A percentile compares a stretch with the other conserved stretches of the same genome.
phyloP scores from a whole-genome alignment of 2,329 filamentous ascomycete species.

The Pseudogymnoascus sp. region DNA sequence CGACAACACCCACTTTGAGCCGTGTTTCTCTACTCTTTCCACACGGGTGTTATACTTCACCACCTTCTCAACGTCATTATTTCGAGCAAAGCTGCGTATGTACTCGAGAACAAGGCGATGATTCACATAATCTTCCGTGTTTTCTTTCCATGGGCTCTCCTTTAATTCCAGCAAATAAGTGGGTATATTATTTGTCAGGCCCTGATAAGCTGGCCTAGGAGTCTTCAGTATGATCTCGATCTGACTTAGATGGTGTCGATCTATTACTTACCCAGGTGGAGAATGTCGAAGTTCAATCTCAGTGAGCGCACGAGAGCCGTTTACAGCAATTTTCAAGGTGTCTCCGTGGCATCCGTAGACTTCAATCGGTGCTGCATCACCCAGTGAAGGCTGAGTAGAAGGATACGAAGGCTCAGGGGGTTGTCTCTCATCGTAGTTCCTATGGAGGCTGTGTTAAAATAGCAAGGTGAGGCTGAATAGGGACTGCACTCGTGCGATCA shows the following conservation, averaged over 20 bases:
- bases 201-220: slow-evolving; percentile 20
- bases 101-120: slow-evolving; percentile 19
- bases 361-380: slow-evolving; percentile 14
- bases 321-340: not conserved
- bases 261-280: slow-evolving; percentile 20
- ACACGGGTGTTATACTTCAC: slow-evolving; percentile 22
- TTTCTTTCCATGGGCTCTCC: slow-evolving; percentile 20
- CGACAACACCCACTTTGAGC: slow-evolving; percentile 17
- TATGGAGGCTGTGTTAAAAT: not conserved
- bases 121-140: slow-evolving; percentile 22
- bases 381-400: slow-evolving; percentile 18
- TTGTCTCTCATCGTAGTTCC: slow-evolving; percentile 16
- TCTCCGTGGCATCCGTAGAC: not conserved
- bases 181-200: slow-evolving; percentile 23
- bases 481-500: slow-evolving; percentile 7
- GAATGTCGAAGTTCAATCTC: slow-evolving; percentile 18
- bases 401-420: slow-evolving; percentile 21
- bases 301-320: not conserved
- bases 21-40: slow-evolving; percentile 19
- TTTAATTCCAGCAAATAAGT: slow-evolving; percentile 21
- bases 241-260: not conserved
- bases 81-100: slow-evolving; percentile 17
- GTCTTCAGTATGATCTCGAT: not conserved
- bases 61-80: slow-evolving; percentile 16
- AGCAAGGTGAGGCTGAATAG: not conserved